Base-by-base conservation (phyloP, 306 rosid species). In the Cucurbita ficifolia region DNA sequence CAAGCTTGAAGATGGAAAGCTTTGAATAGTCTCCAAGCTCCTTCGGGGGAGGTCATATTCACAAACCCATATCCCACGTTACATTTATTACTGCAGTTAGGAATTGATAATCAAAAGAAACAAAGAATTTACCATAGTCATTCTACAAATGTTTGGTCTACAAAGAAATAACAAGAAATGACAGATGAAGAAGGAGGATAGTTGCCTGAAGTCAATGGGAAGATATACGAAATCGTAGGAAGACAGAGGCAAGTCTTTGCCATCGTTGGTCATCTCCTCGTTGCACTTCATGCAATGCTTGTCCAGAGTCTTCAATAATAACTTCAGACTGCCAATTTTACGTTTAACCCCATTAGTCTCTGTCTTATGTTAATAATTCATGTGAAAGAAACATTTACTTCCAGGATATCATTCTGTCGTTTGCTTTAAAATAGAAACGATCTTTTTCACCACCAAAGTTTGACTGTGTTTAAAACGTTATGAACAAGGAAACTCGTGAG, bases 21-120 rank as follows among this genome's bases (percentile, higher is more conserved):
- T 79, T 90, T 94, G 76, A 90, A 90, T n/a, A 94, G 82, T 76
- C 96, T 81, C 75, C 88, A 64, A 0, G 95, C 84, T 4, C 92
- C 98, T 67, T 87, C 83, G 0, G 96, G 97, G 2, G 92, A 78
- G 10, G 98, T 94, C 98, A 90, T 87, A 82, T 94, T 94, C 83
- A 94, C 98, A 61, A 94, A 94, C 33, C 98, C 98, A 56, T 94
- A 94, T 50, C 98, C 98, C 79, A 94, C 97, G 75, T 94, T 94
- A 83, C 98, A 94, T 70, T 89, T 90, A 93, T 90, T 94, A 75
- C 98, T 94, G 69, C 24, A 61, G 51, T 40, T 64, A 18, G 52
- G 35, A 18, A 61, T 2, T 2, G 3, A 7, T 40, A 64, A 64
- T 8, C 35, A 18, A 61, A 61, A 61, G 7, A 36, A 33, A 63